Evolutionary conservation across 352 stramenopile genomes (phyloP), one percentile per base, ranked within the genome.

Genomic region (Pythium aphanidermatum): DNA sequence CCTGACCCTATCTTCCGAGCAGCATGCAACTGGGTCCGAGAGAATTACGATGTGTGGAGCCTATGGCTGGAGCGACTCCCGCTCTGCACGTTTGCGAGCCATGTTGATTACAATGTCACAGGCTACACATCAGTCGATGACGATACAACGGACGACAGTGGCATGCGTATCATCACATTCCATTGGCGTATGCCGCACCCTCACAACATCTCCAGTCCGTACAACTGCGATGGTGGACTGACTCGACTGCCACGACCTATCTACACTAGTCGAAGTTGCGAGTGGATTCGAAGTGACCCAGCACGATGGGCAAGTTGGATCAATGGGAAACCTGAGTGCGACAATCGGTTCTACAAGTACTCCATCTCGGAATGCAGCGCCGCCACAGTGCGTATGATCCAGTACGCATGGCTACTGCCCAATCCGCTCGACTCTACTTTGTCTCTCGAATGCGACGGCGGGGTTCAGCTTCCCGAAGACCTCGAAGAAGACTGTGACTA

Each of bases 331-430:
- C n/a, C n/a, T n/a, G n/a, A n/a, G n/a, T n/a, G n/a, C n/a, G n/a
- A n/a, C n/a, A n/a, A n/a, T n/a, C n/a, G n/a, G n/a, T n/a, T n/a
- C 37, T 86, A 80, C 33, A 10, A 44, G 12, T 63, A 64, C 38
- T 24, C 24, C 3, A 47, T 74, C 2, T 42, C 48, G 0, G 65
- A 48, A 9, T 84, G 69, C 19, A n/a, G 7, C 5, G 30, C 21
- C 10, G 55, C 33, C 14, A 42, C 24, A 5, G 27, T 37, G 4
- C 49, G 61, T 0, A 13, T 51, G 12, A 63, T 83, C 35, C 6
- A 39, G 5, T 86, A 80, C 47, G 5, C 68, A 10, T 85, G 72
- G 72, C 37, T 74, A 19, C 30, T 82, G 8, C 37, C 67, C 1
- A 37, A 58, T 19, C 24, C 55, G 2, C 35, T 13, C 2, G 31